These are phyloP conservation scores for Rhododendron simsii DNA, from an alignment of 148 eudicot genomes.

Conservation along the genomic window DNA sequence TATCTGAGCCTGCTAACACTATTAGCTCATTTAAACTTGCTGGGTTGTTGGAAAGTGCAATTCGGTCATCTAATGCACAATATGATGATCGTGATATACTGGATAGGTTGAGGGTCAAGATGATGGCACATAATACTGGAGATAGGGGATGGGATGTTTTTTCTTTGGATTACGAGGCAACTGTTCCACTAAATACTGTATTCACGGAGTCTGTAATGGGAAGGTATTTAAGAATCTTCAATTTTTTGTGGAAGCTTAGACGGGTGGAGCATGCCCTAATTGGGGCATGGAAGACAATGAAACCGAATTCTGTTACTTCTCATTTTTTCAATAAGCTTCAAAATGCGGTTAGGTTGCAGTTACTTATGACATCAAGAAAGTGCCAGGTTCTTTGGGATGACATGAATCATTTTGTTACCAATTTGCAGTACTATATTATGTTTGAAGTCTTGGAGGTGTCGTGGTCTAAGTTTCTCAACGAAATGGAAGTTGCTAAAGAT, in stretches of 20 bases:
- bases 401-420: constrained; percentile 94
- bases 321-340: constrained; percentile 65
- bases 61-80: constrained; percentile 91
- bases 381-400: constrained; percentile 98
- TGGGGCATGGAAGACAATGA: constrained; percentile 92
- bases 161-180: constrained; percentile 89
- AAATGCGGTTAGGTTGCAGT: constrained; percentile 56
- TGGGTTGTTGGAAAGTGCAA: constrained; percentile 86
- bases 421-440: constrained; percentile 98
- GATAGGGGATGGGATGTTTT: constrained; percentile 99
- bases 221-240: constrained; percentile 76
- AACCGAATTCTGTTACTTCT: constrained; percentile 82
- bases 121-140: constrained; percentile 96
- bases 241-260: constrained; percentile 97
- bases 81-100: constrained; percentile 82
- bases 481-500: constrained; percentile 94
- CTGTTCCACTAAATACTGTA: constrained; percentile 78
- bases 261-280: constrained; percentile 94
- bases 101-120: constrained; percentile 85
- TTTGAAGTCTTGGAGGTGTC: constrained; percentile 99
- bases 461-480: constrained; percentile 79
- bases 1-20: constrained; percentile 91
- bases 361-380: constrained; percentile 68
- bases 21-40: constrained; percentile 93
- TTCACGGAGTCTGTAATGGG: constrained; percentile 93